Evolutionary conservation across 768 basidiomycete species (phyloP), one percentile per base, ranked within the genome.

Genomic region (Auricularia sp.): DNA sequence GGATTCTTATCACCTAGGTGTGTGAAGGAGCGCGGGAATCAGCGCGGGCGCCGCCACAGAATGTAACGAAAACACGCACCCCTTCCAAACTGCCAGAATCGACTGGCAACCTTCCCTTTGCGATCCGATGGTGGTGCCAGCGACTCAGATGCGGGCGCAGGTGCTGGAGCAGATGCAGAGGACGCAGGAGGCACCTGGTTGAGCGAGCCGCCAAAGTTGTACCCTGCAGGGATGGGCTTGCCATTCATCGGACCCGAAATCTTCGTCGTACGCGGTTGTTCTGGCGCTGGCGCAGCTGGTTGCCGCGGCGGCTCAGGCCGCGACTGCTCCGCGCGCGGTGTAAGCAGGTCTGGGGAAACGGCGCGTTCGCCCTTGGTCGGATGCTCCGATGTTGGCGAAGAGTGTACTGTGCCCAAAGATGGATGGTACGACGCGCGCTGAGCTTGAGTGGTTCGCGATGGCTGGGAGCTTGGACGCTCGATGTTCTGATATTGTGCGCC

Each of bases 201-300:
- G 16, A 14, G 56, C 24, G 56, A 51, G 47, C 83, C 79, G 11
- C 90, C 92, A 71, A 95, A 98, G 76, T 94, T 95, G 81, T 88
- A 92, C 0, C 93, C 93, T 39, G 85, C 83, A 3, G 94, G 94
- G 44, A 96, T 90, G 54, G 88, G 90, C 14, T 85, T 84, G 7
- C 92, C 93, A 65, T 87, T 87, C 73, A 94, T 80, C 39, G 94
- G 95, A 1, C 85, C 91, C 18, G 93, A 95, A 62, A 98, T 97
- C 76, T 94, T 94, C 8, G 62, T 37, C 62, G 62, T 42, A 8
- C 44, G 62, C 16, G 62, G 62, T 7, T 16, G 59, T 18, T 61
- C 59, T 10, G 62, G 33, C 33, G 61, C 34, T 18, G 34, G 61
- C 33, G 33, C 61, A 11, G 37, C 10, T 10, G 61, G 7, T 33